A percentile compares a stretch with the other conserved stretches of the same genome.
Conservation (phyloP, 2,329 filamentous ascomycete genomes). For the Claviceps sp. region DNA sequence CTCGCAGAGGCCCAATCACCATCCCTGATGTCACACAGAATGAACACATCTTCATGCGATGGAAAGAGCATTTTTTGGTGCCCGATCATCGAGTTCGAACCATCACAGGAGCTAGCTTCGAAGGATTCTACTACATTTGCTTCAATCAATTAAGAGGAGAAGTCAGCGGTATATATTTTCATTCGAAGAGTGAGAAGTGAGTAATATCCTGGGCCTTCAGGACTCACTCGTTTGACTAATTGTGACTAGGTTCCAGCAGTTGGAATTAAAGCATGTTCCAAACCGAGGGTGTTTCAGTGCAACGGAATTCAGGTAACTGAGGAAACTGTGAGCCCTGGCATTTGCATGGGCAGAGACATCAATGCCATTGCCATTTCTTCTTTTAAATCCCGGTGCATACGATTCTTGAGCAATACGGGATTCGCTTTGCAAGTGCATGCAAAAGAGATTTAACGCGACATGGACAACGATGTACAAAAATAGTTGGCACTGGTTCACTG, state of each 20-base stretch:
- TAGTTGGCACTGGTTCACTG: not conserved
- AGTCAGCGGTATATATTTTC: constrained; percentile 92
- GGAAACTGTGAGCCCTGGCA: not conserved
- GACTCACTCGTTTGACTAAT: not conserved
- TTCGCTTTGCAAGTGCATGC: not conserved
- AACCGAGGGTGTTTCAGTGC: constrained; percentile 73
- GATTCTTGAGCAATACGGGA: not conserved
- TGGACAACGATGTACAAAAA: not conserved
- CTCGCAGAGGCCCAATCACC: constrained; percentile 39
- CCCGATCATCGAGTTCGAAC: constrained; percentile 86
- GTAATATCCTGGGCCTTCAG: constrained; percentile 19
- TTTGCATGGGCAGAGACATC: not conserved
- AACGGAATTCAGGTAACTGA: constrained; percentile 56
- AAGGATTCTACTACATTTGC: constrained; percentile 98
- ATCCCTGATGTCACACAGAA: constrained; percentile 61
- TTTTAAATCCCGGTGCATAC: not conserved
- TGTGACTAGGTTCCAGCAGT: constrained; percentile 64
- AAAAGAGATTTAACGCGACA: not conserved
- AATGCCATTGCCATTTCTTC: not conserved
- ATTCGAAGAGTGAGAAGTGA: constrained; percentile 94
- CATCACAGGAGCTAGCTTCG: constrained; percentile 89
- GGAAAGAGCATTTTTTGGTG: constrained; percentile 97
- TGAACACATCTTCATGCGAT: constrained; percentile 95
- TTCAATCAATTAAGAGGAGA: constrained; percentile 84
- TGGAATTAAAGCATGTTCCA: constrained; percentile 79